Evolutionary conservation across 768 basidiomycete genomes (phyloP).

Genomic region (Serendipita indica): DNA sequence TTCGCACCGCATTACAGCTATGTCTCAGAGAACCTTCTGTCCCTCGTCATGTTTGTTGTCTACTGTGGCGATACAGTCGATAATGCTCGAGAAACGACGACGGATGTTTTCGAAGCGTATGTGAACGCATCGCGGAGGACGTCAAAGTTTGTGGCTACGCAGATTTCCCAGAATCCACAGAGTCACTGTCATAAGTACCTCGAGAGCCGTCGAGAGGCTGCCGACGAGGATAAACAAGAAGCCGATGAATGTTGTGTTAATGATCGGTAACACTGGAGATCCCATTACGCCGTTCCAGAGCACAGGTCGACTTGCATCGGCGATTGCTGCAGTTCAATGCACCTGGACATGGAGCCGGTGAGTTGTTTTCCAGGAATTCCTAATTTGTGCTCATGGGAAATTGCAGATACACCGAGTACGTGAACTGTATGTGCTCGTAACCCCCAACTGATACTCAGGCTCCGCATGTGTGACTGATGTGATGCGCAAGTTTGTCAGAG

Average conservation of each 20-base stretch:
- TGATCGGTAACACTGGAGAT: constrained; percentile 1
- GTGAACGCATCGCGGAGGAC: not conserved
- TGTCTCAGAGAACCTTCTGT: not conserved
- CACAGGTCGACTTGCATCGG: not conserved
- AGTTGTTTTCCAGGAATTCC: no score
- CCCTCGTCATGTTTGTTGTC: not conserved
- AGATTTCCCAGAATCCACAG: not conserved
- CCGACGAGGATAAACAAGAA: not conserved
- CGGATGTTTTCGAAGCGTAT: not conserved
- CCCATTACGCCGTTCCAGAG: constrained; percentile 1
- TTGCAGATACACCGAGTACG: no score
- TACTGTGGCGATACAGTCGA: not conserved
- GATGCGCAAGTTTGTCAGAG: not conserved
- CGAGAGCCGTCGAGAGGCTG: constrained; percentile 1
- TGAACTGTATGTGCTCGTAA: not conserved
- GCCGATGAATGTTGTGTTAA: not conserved
- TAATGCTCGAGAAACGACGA: not conserved
- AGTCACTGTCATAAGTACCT: not conserved
- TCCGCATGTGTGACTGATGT: not conserved
- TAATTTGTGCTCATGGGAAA: no score
- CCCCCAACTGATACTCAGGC: no score
- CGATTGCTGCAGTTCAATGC: not conserved
- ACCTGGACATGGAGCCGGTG: not conserved
- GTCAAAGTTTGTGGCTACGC: not conserved
- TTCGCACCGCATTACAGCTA: not conserved